Evolutionary conservation across 2,329 filamentous ascomycete genomes (phyloP), one percentile per base, ranked within the genome.

Genomic region (Trichoderma sp.): DNA sequence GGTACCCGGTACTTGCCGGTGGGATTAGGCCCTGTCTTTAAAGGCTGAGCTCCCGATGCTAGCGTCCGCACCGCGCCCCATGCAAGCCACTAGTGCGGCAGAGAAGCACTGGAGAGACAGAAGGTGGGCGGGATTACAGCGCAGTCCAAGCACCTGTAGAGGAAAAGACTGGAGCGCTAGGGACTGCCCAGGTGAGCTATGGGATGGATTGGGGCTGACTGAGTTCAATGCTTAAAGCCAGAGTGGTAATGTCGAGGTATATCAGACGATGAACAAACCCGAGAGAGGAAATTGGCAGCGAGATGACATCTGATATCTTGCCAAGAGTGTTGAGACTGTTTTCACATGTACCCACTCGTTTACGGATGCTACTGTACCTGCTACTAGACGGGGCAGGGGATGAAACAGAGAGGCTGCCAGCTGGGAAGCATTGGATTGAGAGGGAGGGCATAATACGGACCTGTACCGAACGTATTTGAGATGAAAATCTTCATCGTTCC

Each of bases 41-140:
- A 52, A 64, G 42, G 48, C 50, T 56, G 35, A 56, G 35, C 61
- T 64, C 61, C 50, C n/a, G 61, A 25, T 56, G 54, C 48, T 64
- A 64, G 61, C 48, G 61, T 61, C 42, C 42, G 59, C 59, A 45
- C 25, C n/a, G 58, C 39, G 37, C 58, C 58, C 57, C 58, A 34
- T 29, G 39, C 27, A n/a, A 50, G 29, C 29, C 34, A n/a, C 59
- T 64, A 64, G 61, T 29, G 61, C 61, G 34, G 35, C 27, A 42
- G n/a, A 32, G 50, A 32, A 29, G 35, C 50, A 35, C 58, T 61
- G 42, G 42, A 45, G 25, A 37, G 17, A 32, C n/a, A 32, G 34
- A 42, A 52, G 50, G 32, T 63, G 59, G 45, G 42, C 59, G 13
- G 42, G 22, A 13, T 27, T 37, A 27, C 22, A 39, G 52, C 52